A percentile compares a stretch with the other conserved stretches of the same genome.
Conservation (phyloP, 176 grass and related monocot species). For the Bolboschoenus planiculmis region DNA sequence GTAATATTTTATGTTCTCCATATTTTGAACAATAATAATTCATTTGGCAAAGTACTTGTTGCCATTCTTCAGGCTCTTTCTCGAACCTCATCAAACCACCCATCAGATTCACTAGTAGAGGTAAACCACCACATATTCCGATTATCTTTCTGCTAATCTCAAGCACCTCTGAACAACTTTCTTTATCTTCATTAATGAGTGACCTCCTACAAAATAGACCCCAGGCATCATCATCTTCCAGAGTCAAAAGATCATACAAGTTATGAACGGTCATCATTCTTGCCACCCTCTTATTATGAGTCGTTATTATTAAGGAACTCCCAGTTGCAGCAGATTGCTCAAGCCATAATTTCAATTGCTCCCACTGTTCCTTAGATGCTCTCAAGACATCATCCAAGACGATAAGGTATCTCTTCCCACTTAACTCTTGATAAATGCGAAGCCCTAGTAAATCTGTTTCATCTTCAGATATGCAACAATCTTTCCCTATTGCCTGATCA, state of each 20-base stretch:
- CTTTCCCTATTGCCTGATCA: slow-evolving; percentile 12
- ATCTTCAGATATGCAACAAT: neutral
- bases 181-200: neutral
- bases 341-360: neutral
- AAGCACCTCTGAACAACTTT: neutral
- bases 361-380: too few species aligned
- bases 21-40: too few species aligned
- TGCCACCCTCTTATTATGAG: neutral
- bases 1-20: too few species aligned
- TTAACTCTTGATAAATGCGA: neutral
- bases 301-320: neutral
- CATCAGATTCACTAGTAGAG: slow-evolving; percentile 1
- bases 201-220: neutral
- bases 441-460: neutral
- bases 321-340: neutral
- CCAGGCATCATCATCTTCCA: neutral
- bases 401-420: neutral
- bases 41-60: neutral
- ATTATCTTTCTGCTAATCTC: neutral
- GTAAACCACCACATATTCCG: neutral
- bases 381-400: neutral
- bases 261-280: too few species aligned
- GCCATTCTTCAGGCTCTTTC: neutral
- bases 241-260: too few species aligned
- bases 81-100: slow-evolving; percentile 11